Percentiles rank a stretch among this genome's conserved stretches.
These are phyloP conservation scores for Claviceps maximensis DNA, from an alignment of 2,329 filamentous ascomycete genomes.

Conservation along the genomic window DNA sequence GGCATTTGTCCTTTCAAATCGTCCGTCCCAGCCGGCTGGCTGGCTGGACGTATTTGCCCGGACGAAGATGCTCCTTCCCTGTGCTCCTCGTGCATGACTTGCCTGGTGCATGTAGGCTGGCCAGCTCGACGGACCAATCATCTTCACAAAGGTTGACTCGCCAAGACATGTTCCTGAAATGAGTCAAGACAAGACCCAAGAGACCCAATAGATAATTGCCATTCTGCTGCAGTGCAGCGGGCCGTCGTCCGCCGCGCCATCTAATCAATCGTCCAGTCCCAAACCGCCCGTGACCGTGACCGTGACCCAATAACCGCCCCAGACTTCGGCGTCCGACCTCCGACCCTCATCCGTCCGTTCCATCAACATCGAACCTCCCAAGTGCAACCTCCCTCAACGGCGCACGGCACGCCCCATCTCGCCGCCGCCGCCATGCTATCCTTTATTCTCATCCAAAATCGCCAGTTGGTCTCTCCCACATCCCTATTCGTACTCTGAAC, in stretches of 20 bases:
- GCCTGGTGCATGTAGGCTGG: no score
- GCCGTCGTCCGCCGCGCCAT: no score
- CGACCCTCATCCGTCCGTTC: not conserved
- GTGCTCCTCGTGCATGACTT: not conserved
- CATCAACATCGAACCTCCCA: no score
- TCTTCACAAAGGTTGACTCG: no score
- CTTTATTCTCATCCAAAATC: constrained; percentile 82
- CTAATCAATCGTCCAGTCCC: no score
- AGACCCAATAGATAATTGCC: no score
- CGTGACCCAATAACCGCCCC: not conserved
- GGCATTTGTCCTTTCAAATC: not conserved
- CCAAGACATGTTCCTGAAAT: no score
- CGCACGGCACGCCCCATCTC: not conserved
- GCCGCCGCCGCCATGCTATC: constrained; percentile 45
- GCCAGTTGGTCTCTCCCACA: constrained; percentile 46
- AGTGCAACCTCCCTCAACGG: not conserved
- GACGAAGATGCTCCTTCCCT: not conserved
- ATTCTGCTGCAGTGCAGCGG: no score
- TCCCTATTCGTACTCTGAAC: not conserved
- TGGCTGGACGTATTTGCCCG: not conserved
- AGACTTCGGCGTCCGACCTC: not conserved
- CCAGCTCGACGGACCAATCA: no score
- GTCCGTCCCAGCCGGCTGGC: not conserved
- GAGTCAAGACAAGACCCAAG: no score
- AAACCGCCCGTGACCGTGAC: not conserved